phyloP scores from a whole-genome alignment of 139 green algal species.

The Astrephomene gubernaculifera region DNA sequence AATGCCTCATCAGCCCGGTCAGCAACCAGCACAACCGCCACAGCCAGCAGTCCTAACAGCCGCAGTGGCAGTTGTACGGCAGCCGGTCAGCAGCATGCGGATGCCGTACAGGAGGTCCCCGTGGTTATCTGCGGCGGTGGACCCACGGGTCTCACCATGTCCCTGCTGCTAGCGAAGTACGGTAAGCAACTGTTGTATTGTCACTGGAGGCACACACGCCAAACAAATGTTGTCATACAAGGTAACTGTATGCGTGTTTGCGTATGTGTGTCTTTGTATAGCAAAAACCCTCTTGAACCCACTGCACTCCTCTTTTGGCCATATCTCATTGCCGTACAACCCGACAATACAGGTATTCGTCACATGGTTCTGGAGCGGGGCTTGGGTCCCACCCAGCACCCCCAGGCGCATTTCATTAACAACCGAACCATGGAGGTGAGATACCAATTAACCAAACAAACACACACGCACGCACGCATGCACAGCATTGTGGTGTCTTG shows the following conservation, averaged over 20 bases:
- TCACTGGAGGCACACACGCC: no score
- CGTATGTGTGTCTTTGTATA: no score
- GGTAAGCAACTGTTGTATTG: no score
- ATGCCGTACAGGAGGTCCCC: conserved; percentile 17
- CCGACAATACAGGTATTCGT: conserved; percentile 54
- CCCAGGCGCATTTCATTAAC: conserved; percentile 96
- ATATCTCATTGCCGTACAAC: not conserved
- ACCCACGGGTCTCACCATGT: conserved; percentile 82
- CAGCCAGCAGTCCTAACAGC: not conserved
- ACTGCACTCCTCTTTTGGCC: no score
- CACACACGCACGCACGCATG: not conserved
- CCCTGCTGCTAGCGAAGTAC: conserved; percentile 73
- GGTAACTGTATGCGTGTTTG: no score
- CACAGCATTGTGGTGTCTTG: no score
- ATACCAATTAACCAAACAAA: not conserved
- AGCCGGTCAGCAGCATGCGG: not conserved
- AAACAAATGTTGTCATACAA: no score
- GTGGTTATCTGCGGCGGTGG: conserved; percentile 87
- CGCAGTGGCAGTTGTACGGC: not conserved
- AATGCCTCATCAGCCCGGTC: not conserved
- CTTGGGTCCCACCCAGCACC: conserved; percentile 71
- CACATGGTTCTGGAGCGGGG: conserved; percentile 78
- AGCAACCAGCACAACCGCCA: not conserved
- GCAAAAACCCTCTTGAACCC: no score
- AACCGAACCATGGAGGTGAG: conserved; percentile 92